Conservation (phyloP, 805 yeast species). For the Sugiyamaella qingdaonensis region DNA sequence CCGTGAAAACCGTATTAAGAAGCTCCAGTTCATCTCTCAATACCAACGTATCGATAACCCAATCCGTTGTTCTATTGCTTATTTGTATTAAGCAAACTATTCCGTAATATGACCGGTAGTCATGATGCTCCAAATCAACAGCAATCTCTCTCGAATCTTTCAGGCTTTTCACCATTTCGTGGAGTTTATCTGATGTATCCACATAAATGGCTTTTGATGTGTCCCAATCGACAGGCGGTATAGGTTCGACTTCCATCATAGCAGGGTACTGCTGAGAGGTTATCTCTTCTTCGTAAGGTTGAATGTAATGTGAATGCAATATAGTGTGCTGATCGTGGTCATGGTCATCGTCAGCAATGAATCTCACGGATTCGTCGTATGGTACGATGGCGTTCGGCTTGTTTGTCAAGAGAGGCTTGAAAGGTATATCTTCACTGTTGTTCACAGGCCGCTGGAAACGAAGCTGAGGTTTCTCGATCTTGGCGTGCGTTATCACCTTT, state of each 20-base stretch:
- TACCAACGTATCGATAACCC: constrained; percentile 78
- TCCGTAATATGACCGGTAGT: constrained; percentile 84
- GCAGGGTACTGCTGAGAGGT: constrained; percentile 64
- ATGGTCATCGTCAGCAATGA: constrained; percentile 33
- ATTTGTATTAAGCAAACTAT: constrained; percentile 91
- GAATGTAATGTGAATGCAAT: constrained; percentile 53
- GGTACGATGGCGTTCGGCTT: constrained; percentile 70
- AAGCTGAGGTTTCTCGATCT: constrained; percentile 63
- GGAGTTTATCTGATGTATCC: constrained; percentile 50
- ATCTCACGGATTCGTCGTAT: constrained; percentile 47
- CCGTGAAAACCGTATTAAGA: constrained; percentile 71
- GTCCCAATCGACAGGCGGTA: constrained; percentile 61
- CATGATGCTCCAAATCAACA: constrained; percentile 95
- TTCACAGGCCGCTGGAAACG: constrained; percentile 56
- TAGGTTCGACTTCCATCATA: constrained; percentile 42
- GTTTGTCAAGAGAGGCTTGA: constrained; percentile 61
- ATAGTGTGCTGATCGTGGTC: constrained; percentile 31
- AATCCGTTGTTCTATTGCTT: constrained; percentile 75
- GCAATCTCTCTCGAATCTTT: constrained; percentile 62
- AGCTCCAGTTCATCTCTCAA: constrained; percentile 65
- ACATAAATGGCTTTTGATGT: constrained; percentile 58
- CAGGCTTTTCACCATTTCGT: constrained; percentile 52
- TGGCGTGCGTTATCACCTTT: constrained; percentile 25
- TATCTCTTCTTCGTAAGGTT: constrained; percentile 81
- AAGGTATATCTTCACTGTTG: constrained; percentile 66